These are phyloP conservation scores for Lodderomyces beijingensis DNA, from an alignment of 1,139 yeast genomes.

Conservation along the genomic window DNA sequence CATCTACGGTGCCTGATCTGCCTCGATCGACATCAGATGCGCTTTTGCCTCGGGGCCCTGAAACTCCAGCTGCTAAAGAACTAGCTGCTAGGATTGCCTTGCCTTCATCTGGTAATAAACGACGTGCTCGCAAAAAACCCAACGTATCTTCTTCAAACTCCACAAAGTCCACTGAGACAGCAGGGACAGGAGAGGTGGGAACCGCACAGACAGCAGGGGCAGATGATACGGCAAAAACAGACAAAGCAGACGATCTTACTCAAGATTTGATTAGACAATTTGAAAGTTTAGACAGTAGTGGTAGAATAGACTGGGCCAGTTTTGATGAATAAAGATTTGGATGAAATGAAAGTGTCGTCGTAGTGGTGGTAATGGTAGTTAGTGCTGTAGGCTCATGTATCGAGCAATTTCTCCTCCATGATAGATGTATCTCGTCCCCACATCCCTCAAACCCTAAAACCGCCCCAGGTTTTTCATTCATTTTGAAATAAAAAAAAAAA, in stretches of 20 bases:
- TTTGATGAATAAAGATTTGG: constrained; percentile 15
- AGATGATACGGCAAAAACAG: constrained; percentile 7
- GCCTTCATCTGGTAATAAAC: too few relatives aligned
- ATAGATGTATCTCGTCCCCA: too few relatives aligned
- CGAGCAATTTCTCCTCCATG: too few relatives aligned
- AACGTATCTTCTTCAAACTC: neutral
- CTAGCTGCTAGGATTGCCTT: constrained; percentile 22
- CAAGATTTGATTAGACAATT: too few relatives aligned
- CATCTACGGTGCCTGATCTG: too few relatives aligned
- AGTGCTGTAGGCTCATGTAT: too few relatives aligned
- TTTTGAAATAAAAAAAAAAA: too few relatives aligned
- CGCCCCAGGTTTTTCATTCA: too few relatives aligned
- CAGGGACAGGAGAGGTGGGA: constrained; percentile 24
- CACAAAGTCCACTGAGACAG: constrained; percentile 9
- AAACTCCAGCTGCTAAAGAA: constrained; percentile 24
- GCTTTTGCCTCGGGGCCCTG: constrained; percentile 16
- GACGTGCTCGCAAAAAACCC: neutral
- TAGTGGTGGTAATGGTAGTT: too few relatives aligned
- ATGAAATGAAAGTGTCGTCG: neutral
- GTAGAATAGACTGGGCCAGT: constrained; percentile 31
- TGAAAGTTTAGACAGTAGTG: constrained; percentile 27
- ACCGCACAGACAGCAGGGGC: constrained; percentile 25
- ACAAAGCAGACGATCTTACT: constrained; percentile 21
- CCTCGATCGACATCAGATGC: too few relatives aligned
- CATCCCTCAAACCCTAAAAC: too few relatives aligned